A percentile compares a stretch with the other conserved stretches of the same genome.
These are phyloP conservation scores for Xylariaceae sp. DNA, from an alignment of 2,329 filamentous ascomycete species.

Conservation along the genomic window DNA sequence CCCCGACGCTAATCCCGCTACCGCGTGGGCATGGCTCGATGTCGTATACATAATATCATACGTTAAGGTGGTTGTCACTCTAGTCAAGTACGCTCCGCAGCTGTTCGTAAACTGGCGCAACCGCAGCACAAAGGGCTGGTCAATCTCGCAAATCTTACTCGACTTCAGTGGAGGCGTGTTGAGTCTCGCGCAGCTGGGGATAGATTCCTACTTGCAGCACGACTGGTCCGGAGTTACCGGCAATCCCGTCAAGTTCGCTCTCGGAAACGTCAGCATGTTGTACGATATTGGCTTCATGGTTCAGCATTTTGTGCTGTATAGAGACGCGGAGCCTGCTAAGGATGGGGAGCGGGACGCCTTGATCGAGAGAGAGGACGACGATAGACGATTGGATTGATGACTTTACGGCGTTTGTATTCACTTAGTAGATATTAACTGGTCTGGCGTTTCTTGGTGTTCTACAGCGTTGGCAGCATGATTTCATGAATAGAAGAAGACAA, in stretches of 20 bases:
- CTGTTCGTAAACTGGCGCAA: slow-evolving; percentile 78
- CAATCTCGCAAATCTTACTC: slow-evolving; percentile 76
- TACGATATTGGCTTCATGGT: slow-evolving; percentile 84
- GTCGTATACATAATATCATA: slow-evolving; percentile 70
- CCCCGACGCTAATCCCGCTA: slow-evolving; percentile 34
- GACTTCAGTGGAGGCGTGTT: slow-evolving; percentile 79
- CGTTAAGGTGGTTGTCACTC: slow-evolving; percentile 81
- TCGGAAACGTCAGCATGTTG: slow-evolving; percentile 79
- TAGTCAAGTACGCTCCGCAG: slow-evolving; percentile 92
- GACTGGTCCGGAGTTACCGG: slow-evolving; percentile 91
- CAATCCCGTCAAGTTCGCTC: slow-evolving; percentile 84
- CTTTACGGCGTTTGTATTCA: background rate
- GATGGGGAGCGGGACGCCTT: slow-evolving; percentile 33
- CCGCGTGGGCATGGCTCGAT: slow-evolving; percentile 59
- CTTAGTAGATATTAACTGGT: no score
- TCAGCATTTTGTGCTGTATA: slow-evolving; percentile 85
- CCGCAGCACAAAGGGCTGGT: slow-evolving; percentile 83
- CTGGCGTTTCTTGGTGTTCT: no score
- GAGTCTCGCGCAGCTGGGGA: slow-evolving; percentile 73
- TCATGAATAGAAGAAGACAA: no score
- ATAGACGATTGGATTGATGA: slow-evolving; percentile 28
- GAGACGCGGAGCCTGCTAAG: slow-evolving; percentile 23
- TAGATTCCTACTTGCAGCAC: slow-evolving; percentile 78
- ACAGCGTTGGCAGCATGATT: no score
- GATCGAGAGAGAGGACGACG: slow-evolving; percentile 27